A percentile compares a stretch with the other conserved stretches of the same genome.
phyloP scores from a whole-genome alignment of 2,329 filamentous ascomycete species.

The Torrubiellomyces zombiae region DNA sequence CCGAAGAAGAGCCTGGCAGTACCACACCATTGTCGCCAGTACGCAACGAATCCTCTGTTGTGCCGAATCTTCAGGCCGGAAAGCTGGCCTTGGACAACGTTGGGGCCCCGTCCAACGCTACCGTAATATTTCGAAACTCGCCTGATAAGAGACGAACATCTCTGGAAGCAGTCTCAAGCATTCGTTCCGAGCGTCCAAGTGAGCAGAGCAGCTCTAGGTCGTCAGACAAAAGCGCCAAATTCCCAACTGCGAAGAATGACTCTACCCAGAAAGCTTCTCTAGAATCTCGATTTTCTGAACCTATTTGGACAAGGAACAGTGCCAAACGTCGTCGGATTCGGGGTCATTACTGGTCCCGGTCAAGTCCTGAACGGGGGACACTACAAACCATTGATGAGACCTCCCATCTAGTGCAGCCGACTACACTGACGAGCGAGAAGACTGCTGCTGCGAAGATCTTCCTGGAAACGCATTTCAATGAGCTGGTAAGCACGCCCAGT shows the following conservation, averaged over 20 bases:
- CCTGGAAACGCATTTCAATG: conserved; percentile 70
- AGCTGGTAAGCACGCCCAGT: conserved; percentile 36
- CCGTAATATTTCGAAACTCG: conserved; percentile 12
- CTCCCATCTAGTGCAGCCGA: conserved; percentile 12
- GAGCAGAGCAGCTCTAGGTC: conserved; percentile 10
- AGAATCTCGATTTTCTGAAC: conserved; percentile 13
- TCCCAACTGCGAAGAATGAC: conserved; percentile 9
- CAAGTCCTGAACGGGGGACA: conserved; percentile 17
- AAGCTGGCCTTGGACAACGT: conserved; percentile 11
- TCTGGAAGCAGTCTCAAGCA: conserved; percentile 8
- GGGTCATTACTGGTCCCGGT: conserved; percentile 18
- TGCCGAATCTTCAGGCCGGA: conserved; percentile 10
- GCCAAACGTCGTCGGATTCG: conserved; percentile 12
- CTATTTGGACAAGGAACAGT: conserved; percentile 7
- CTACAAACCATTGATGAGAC: conserved; percentile 19
- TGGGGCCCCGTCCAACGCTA: conserved; percentile 12
- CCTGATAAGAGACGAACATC: conserved; percentile 10
- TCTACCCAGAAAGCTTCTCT: conserved; percentile 18
- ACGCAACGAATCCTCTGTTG: too few relatives aligned
- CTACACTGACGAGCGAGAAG: conserved; percentile 51
- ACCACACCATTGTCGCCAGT: too few relatives aligned
- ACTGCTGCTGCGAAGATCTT: conserved; percentile 70
- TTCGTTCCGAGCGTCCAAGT: conserved; percentile 7
- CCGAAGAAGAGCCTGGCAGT: too few relatives aligned
- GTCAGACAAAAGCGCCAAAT: conserved; percentile 11